Base-by-base conservation (phyloP, 2,329 filamentous ascomycete genomes). In the Neonectria ditissima region DNA sequence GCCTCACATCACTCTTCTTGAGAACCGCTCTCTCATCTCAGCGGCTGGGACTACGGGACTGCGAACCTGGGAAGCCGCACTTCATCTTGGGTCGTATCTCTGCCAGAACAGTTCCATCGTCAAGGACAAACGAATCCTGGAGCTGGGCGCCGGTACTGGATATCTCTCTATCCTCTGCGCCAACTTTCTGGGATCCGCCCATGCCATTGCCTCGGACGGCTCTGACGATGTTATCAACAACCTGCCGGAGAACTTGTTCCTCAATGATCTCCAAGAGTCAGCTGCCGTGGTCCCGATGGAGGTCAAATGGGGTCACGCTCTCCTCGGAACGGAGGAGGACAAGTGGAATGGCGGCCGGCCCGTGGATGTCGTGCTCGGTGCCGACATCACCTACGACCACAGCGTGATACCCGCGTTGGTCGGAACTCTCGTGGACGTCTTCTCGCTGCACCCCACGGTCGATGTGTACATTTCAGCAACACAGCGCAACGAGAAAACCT, bases 51-150 rank as follows among this genome's bases (percentile, higher is more conserved):
- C 91, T 1, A 95, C 92, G 0, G 92, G 92, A 1, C 83, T 92
- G 24, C 86, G 92, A 34, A 95, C 92, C 0, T 96, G 92, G 92
- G 92, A 95, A 76, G 92, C 92, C 1, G 89, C 91, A 2, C 80
- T 95, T 9, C 90, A 93, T 69, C 82, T 95, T 0, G 91, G 90
- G 1, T 85, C 89, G 47, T 93, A 89, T 70, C 84, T 94, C 22
- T 86, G 87, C 63, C 63, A 73, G n/a, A 77, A 83, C 53, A 77
- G 76, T 1, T 66, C 69, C 2, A 67, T 85, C 20, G 80, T 92
- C 28, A 71, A 72, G 8, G 83, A 80, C 2, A 90, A 87, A 72
- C 83, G 81, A 8, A 78, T 94, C 1, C 80, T 95, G 2, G 92
- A 95, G 74, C 82, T 95, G 1, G 92, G 92, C 4, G 87, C 91